A percentile compares a stretch with the other conserved stretches of the same genome.
Evolutionary conservation across 169 alveolate genomes (phyloP).

Genomic region (Theileria parva): DNA sequence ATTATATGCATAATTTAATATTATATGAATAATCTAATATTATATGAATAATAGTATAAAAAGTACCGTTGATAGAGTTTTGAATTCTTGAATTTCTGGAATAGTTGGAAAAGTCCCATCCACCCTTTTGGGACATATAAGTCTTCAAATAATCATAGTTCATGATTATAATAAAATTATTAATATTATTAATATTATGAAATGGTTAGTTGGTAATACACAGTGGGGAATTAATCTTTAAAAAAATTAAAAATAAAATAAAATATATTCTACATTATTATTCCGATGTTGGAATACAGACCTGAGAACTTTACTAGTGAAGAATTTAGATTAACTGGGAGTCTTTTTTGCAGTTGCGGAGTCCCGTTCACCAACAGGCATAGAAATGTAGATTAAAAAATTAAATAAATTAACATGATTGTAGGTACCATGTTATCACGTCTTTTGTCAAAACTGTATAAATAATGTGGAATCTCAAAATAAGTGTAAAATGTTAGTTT

Average conservation of each 20-base stretch:
- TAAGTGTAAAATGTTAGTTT: slow-evolving; percentile 48
- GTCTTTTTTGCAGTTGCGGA: slow-evolving; percentile 59
- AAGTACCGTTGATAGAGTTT: slow-evolving; percentile 44
- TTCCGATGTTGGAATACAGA: slow-evolving; percentile 35
- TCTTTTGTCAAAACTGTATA: slow-evolving; percentile 36
- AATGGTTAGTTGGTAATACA: not conserved
- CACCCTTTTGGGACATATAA: slow-evolving; percentile 64
- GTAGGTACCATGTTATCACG: slow-evolving; percentile 60
- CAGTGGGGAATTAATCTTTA: slow-evolving; percentile 20
- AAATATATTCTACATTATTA: not conserved
- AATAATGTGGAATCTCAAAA: not conserved
- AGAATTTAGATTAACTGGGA: slow-evolving; percentile 17
- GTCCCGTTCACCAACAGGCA: slow-evolving; percentile 42
- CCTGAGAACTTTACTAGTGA: slow-evolving; percentile 33
- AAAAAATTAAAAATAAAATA: not conserved
- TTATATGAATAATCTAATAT: not conserved
- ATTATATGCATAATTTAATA: not conserved
- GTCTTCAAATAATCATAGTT: slow-evolving; percentile 57
- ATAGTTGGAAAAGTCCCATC: slow-evolving; percentile 65
- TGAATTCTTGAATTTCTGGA: slow-evolving; percentile 60
- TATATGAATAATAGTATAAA: not conserved
- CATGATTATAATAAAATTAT: slow-evolving; percentile 20
- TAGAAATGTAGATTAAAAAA: slow-evolving; percentile 32
- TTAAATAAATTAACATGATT: not conserved
- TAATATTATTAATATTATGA: not conserved